Conservation (phyloP, 2,329 filamentous ascomycete species). For the Keithomyces neogunnii region DNA sequence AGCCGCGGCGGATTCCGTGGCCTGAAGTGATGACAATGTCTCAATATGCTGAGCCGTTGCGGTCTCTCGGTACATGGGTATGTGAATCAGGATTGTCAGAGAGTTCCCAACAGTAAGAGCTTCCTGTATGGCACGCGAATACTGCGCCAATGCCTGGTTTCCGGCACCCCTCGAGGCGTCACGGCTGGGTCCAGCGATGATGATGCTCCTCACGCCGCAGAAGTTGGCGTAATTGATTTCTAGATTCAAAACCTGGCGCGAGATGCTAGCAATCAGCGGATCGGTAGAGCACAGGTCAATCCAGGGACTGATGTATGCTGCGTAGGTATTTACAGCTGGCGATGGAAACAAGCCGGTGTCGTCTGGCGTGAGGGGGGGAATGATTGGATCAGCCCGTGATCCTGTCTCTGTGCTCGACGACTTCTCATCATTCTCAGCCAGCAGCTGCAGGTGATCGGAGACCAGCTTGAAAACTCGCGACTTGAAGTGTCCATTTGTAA, state of each 20-base stretch:
- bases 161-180: conserved; percentile 46
- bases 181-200: conserved; percentile 69
- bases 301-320: conserved; percentile 82
- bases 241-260: conserved; percentile 79
- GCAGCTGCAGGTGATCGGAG: conserved; percentile 41
- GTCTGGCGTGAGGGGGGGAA: conserved; percentile 64
- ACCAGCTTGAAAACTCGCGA: conserved; percentile 57
- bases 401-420: conserved; percentile 33
- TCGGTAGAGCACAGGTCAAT: conserved; percentile 81
- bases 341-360: conserved; percentile 69
- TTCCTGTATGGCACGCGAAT: conserved; percentile 76
- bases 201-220: conserved; percentile 76
- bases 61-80: conserved; percentile 75
- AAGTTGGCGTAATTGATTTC: conserved; percentile 95
- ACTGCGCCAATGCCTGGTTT: conserved; percentile 56
- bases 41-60: conserved; percentile 43
- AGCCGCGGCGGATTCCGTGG: conserved; percentile 18
- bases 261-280: conserved; percentile 75
- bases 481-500: conserved; percentile 68
- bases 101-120: conserved; percentile 66
- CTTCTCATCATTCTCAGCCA: conserved; percentile 31
- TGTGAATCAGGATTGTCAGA: conserved; percentile 69
- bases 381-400: conserved; percentile 45
- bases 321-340: conserved; percentile 60
- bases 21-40: conserved; percentile 40